These are phyloP conservation scores for Diaporthe amygdali DNA, from an alignment of 2,329 filamentous ascomycete genomes.

Conservation along the genomic window DNA sequence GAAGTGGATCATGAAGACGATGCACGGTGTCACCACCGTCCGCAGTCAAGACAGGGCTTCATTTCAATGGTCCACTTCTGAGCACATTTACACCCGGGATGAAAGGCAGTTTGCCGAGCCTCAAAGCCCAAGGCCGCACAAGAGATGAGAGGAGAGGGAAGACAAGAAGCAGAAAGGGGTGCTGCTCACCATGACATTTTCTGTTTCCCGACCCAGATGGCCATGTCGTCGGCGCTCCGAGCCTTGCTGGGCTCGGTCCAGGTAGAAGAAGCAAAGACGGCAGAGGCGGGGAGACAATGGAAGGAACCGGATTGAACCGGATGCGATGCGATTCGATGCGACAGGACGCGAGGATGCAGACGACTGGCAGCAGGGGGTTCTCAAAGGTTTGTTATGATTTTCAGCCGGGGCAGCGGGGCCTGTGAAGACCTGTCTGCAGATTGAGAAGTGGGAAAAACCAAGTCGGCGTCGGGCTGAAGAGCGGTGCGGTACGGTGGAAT, in stretches of 20 bases:
- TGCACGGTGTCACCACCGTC: neutral
- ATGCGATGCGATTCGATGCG: neutral
- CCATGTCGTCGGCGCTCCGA: constrained; percentile 18
- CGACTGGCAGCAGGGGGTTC: neutral
- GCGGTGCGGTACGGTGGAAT: neutral
- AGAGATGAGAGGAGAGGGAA: neutral
- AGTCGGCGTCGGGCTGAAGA: neutral
- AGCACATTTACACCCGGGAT: neutral
- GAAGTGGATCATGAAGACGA: neutral
- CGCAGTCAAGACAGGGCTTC: neutral
- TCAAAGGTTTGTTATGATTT: constrained; percentile 4
- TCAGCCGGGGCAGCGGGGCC: constrained; percentile 2
- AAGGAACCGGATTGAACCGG: neutral
- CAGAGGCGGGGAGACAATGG: neutral
- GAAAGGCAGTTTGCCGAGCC: neutral
- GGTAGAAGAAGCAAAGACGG: neutral
- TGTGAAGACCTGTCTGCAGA: neutral
- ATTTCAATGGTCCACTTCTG: neutral
- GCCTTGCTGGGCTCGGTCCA: constrained; percentile 21
- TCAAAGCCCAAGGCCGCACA: neutral
- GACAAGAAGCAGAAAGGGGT: neutral
- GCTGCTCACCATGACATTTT: constrained; percentile 26
- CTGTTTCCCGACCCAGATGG: constrained; percentile 27
- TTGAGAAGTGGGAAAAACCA: neutral
- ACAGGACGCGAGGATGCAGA: neutral